These are phyloP conservation scores for Perilla frutescens DNA, from an alignment of 257 asterid genomes.

Conservation along the genomic window DNA sequence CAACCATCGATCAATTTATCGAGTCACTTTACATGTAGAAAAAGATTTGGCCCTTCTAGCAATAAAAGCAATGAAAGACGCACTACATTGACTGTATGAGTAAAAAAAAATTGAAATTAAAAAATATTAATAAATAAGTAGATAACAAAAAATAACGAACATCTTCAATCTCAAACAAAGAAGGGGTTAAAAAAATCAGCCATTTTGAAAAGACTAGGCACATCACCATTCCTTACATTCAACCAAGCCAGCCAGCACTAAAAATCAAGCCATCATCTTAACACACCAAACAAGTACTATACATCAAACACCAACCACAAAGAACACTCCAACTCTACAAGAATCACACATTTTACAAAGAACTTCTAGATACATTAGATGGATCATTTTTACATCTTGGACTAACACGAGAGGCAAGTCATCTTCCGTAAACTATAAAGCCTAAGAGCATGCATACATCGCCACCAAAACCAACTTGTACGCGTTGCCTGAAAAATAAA, in stretches of 20 bases:
- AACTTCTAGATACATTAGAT: constrained; percentile 29
- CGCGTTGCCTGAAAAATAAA: constrained; percentile 24
- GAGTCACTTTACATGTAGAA: too few species aligned
- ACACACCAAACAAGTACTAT: not conserved
- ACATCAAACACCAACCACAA: constrained; percentile 22
- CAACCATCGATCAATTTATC: too few species aligned
- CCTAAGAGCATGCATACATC: constrained; percentile 24
- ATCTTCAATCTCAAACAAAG: too few species aligned
- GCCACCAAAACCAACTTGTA: constrained; percentile 29
- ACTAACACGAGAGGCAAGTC: not conserved
- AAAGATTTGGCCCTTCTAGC: too few species aligned
- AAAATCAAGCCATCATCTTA: constrained; percentile 3
- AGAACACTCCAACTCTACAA: constrained; percentile 12
- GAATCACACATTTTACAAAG: constrained; percentile 29
- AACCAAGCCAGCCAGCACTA: constrained; percentile 11
- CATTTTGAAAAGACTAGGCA: not conserved
- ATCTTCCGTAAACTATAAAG: constrained; percentile 27
- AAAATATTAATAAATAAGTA: too few species aligned
- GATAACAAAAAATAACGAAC: too few species aligned
- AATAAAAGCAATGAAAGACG: too few species aligned
- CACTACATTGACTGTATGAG: too few species aligned
- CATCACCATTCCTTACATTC: not conserved
- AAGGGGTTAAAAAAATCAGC: not conserved
- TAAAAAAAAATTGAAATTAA: too few species aligned
- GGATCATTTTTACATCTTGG: constrained; percentile 31